These are phyloP conservation scores for Aspergillus sp. DNA, from an alignment of 2,329 filamentous ascomycete species.

Conservation along the genomic window DNA sequence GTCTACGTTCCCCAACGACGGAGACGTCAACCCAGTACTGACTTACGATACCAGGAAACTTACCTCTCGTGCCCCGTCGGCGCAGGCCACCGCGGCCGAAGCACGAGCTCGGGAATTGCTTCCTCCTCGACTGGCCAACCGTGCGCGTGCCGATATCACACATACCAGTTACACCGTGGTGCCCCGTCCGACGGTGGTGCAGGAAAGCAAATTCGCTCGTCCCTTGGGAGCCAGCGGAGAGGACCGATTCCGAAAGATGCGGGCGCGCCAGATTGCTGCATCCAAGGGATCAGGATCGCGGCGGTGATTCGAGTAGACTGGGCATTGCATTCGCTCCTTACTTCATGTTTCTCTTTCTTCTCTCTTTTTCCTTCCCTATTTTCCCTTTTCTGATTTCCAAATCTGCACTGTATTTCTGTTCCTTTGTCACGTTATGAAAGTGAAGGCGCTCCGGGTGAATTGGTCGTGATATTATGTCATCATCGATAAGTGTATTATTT, in stretches of 20 bases:
- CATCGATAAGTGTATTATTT: not conserved
- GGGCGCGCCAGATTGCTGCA: slow-evolving; percentile 46
- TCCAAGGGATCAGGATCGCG: slow-evolving; percentile 41
- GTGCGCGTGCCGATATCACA: slow-evolving; percentile 60
- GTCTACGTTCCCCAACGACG: slow-evolving; percentile 16
- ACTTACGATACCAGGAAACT: slow-evolving; percentile 32
- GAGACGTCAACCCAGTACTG: not conserved
- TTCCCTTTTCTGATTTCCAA: not conserved
- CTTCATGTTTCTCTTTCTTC: slow-evolving; percentile 4
- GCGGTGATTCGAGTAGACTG: slow-evolving; percentile 22
- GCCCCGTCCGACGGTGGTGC: slow-evolving; percentile 56
- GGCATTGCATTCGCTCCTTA: slow-evolving; percentile 6
- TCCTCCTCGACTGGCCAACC: slow-evolving; percentile 54
- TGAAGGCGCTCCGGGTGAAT: not conserved
- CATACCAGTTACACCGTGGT: slow-evolving; percentile 63
- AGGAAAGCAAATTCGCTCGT: slow-evolving; percentile 46
- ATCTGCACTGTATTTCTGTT: not conserved
- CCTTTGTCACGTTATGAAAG: not conserved
- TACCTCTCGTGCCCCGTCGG: slow-evolving; percentile 32
- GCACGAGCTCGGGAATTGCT: slow-evolving; percentile 54
- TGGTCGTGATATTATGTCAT: not conserved
- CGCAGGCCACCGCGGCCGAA: slow-evolving; percentile 46
- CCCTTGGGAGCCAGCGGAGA: slow-evolving; percentile 48
- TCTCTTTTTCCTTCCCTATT: not conserved
- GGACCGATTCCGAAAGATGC: slow-evolving; percentile 50